Percentiles rank a stretch among this genome's conserved stretches.
Conservation (phyloP, 768 basidiomycete genomes). For the Leccinum sublutescens region DNA sequence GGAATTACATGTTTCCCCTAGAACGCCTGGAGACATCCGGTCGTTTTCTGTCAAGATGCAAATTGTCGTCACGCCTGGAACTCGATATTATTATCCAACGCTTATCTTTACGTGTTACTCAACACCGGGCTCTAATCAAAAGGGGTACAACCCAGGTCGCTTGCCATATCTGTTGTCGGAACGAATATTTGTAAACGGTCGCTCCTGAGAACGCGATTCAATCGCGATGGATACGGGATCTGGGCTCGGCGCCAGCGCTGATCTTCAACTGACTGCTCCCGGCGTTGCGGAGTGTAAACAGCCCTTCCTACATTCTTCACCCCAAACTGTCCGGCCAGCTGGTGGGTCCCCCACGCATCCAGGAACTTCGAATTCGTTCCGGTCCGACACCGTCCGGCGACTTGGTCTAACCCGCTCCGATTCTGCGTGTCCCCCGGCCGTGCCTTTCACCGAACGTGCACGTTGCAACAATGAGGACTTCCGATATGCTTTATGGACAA, state of each 20-base stretch:
- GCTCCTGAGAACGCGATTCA: background rate
- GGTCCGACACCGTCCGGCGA: background rate
- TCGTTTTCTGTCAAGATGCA: background rate
- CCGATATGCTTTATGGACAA: slow-evolving; percentile 6
- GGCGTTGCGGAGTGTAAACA: too few species aligned
- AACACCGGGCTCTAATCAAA: background rate
- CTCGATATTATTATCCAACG: slow-evolving; percentile 2
- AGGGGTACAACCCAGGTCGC: slow-evolving; percentile 3
- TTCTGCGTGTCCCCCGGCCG: background rate
- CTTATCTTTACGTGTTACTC: slow-evolving; percentile 3
- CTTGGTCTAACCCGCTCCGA: background rate
- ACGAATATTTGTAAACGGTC: background rate
- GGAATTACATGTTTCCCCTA: background rate
- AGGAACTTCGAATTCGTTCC: background rate
- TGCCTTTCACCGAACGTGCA: slow-evolving; percentile 3
- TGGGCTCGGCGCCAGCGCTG: background rate
- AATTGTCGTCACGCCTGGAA: slow-evolving; percentile 7
- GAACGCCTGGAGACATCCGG: background rate
- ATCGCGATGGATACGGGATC: slow-evolving; percentile 19
- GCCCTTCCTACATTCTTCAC: too few species aligned
- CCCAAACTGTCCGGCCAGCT: too few species aligned
- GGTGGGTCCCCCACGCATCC: background rate
- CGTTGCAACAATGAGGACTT: slow-evolving; percentile 18
- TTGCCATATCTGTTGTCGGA: slow-evolving; percentile 7
- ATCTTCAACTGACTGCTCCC: background rate